A percentile compares a stretch with the other conserved stretches of the same genome.
phyloP scores from a whole-genome alignment of 2,329 filamentous ascomycete genomes.

The Lachnellula willkommii region DNA sequence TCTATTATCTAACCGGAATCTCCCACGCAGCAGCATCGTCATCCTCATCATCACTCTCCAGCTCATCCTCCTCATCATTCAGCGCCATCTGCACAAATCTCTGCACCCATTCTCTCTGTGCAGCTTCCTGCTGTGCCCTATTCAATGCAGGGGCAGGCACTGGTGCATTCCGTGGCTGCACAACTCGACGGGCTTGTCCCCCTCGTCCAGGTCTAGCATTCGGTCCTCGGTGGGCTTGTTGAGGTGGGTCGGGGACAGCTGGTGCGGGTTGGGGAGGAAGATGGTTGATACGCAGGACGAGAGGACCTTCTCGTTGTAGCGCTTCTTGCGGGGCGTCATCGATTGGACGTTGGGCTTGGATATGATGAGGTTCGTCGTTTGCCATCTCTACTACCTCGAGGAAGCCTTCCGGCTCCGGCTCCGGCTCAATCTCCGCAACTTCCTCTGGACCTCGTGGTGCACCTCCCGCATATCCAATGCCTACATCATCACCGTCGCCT shows the following conservation, averaged over 20 bases:
- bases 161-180: conserved; percentile 8
- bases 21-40: conserved; percentile 42
- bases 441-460: conserved; percentile 3
- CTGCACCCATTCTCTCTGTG: conserved; percentile 30
- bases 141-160: conserved; percentile 2
- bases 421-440: conserved; percentile 6
- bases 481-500: conserved; percentile 56
- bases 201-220: conserved; percentile 3
- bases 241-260: conserved; percentile 18
- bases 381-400: conserved; percentile 1
- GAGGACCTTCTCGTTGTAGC: conserved; percentile 29
- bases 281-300: conserved; percentile 31
- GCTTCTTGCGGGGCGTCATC: conserved; percentile 10
- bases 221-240: conserved; percentile 4
- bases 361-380: conserved; percentile 11
- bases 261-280: conserved; percentile 18
- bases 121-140: conserved; percentile 14
- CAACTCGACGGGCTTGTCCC: conserved; percentile 1
- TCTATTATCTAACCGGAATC: conserved; percentile 29
- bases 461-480: conserved; percentile 23
- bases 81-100: conserved; percentile 33
- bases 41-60: conserved; percentile 38
- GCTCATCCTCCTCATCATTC: conserved; percentile 31
- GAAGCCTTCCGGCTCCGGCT: conserved; percentile 4
- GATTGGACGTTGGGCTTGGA: background rate